These are phyloP conservation scores for Collybia sordida DNA, from an alignment of 768 basidiomycete genomes.

Conservation along the genomic window DNA sequence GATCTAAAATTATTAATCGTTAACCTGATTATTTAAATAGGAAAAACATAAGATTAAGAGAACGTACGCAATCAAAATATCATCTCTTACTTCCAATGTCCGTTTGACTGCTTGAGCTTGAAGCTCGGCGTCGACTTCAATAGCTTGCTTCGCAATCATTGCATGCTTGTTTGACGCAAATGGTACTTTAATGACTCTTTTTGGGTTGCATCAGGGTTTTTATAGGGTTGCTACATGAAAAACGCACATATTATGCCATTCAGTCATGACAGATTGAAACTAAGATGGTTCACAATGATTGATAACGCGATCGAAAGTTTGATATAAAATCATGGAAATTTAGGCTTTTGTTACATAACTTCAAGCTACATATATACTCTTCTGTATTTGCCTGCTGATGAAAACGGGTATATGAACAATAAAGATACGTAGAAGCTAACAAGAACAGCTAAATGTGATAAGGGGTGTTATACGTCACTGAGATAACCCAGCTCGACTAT, in stretches of 20 bases:
- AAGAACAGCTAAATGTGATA: slow-evolving; percentile 2
- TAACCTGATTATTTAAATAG: background rate
- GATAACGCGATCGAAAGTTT: background rate
- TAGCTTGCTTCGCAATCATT: slow-evolving; percentile 74
- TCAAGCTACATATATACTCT: background rate
- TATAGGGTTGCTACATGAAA: slow-evolving; percentile 4
- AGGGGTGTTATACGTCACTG: slow-evolving; percentile 12
- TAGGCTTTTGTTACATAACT: background rate
- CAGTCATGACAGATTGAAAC: slow-evolving; percentile 7
- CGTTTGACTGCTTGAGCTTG: slow-evolving; percentile 81
- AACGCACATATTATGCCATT: slow-evolving; percentile 60
- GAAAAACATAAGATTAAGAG: background rate
- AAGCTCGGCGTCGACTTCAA: slow-evolving; percentile 85
- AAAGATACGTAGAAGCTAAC: slow-evolving; percentile 13
- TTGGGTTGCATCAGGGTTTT: background rate
- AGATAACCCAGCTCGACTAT: slow-evolving; percentile 19
- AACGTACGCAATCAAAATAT: slow-evolving; percentile 75
- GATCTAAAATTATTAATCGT: slow-evolving; percentile 40
- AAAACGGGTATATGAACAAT: slow-evolving; percentile 14
- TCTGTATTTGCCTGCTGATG: background rate
- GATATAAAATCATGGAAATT: too few relatives aligned
- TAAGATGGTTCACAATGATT: background rate
- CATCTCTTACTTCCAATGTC: slow-evolving; percentile 61
- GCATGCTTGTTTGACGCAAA: slow-evolving; percentile 78
- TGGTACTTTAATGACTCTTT: slow-evolving; percentile 70